Evolutionary conservation across 2,329 filamentous ascomycete species (phyloP).

Genomic region (Venturia asperata): DNA sequence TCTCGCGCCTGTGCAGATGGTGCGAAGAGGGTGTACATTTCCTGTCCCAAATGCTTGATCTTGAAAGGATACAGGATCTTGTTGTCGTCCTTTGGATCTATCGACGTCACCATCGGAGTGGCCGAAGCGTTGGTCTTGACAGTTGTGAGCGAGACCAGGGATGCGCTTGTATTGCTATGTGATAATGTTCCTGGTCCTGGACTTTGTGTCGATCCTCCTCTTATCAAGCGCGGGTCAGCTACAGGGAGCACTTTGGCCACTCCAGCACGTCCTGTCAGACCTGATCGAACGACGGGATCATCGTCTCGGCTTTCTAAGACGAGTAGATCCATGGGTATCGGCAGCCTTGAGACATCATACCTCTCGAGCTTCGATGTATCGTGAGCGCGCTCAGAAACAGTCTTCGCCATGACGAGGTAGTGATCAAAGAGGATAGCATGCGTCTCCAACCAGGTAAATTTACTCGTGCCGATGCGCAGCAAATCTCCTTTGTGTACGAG

Average conservation of each 20-base stretch:
- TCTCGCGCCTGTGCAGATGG: slow-evolving; percentile 64
- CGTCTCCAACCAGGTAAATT: slow-evolving; percentile 89
- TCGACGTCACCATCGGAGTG: slow-evolving; percentile 34
- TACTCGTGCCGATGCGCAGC: slow-evolving; percentile 64
- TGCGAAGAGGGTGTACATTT: slow-evolving; percentile 86
- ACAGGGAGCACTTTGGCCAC: slow-evolving; percentile 53
- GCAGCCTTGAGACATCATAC: slow-evolving; percentile 88
- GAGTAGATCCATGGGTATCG: slow-evolving; percentile 92
- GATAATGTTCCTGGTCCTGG: slow-evolving; percentile 47
- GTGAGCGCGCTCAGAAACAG: slow-evolving; percentile 56
- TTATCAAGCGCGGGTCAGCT: slow-evolving; percentile 48
- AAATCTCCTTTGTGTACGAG: slow-evolving; percentile 84
- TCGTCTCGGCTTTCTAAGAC: slow-evolving; percentile 90
- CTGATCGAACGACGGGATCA: slow-evolving; percentile 75
- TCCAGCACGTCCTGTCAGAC: slow-evolving; percentile 65
- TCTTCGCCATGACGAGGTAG: slow-evolving; percentile 88
- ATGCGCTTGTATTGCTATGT: slow-evolving; percentile 62
- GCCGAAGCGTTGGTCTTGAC: slow-evolving; percentile 32
- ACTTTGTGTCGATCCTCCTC: slow-evolving; percentile 37
- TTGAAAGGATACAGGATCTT: slow-evolving; percentile 89
- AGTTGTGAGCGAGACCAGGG: slow-evolving; percentile 40
- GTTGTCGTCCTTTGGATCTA: slow-evolving; percentile 61
- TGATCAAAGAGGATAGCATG: slow-evolving; percentile 94
- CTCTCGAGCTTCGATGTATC: slow-evolving; percentile 67
- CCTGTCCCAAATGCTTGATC: slow-evolving; percentile 90